These are phyloP conservation scores for Cylindrodendrum hubeiense DNA, from an alignment of 2,329 filamentous ascomycete species.

Conservation along the genomic window DNA sequence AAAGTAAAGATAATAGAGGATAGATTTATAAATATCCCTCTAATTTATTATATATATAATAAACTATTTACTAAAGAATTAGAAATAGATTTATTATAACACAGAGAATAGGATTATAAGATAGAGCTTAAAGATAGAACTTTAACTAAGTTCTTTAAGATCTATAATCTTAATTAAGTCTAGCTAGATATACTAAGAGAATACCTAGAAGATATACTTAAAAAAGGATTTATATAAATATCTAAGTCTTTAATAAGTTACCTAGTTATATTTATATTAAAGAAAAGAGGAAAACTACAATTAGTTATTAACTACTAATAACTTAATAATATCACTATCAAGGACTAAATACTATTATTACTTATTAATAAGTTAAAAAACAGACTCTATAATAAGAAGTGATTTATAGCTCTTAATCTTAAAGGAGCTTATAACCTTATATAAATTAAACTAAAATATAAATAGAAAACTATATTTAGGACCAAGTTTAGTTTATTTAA, in stretches of 20 bases:
- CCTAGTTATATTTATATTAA: neutral
- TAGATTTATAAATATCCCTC: constrained; percentile 8
- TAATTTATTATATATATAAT: constrained; percentile 10
- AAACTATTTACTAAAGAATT: constrained; percentile 24
- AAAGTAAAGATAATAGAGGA: neutral
- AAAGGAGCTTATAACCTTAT: constrained; percentile 46
- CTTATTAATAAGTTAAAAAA: constrained; percentile 41
- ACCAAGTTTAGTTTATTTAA: constrained; percentile 48
- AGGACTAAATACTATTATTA: constrained; percentile 35
- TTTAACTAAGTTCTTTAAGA: neutral
- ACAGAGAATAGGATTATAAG: constrained; percentile 19
- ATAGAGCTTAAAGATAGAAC: constrained; percentile 15
- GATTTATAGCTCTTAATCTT: constrained; percentile 29
- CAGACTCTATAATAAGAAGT: constrained; percentile 23
- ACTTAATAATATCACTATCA: constrained; percentile 44
- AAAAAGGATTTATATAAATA: constrained; percentile 13
- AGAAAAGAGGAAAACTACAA: constrained; percentile 34
- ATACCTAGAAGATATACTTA: constrained; percentile 16
- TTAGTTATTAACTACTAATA: constrained; percentile 19
- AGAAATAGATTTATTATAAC: constrained; percentile 14
- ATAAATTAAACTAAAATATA: constrained; percentile 45
- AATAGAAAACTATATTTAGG: constrained; percentile 50
- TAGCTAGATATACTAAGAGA: constrained; percentile 8
- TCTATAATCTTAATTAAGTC: constrained; percentile 25
- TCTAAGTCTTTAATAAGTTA: neutral